A percentile compares a stretch with the other conserved stretches of the same genome.
These are phyloP conservation scores for Salix purpurea DNA, from an alignment of 345 rosid species.

Conservation along the genomic window DNA sequence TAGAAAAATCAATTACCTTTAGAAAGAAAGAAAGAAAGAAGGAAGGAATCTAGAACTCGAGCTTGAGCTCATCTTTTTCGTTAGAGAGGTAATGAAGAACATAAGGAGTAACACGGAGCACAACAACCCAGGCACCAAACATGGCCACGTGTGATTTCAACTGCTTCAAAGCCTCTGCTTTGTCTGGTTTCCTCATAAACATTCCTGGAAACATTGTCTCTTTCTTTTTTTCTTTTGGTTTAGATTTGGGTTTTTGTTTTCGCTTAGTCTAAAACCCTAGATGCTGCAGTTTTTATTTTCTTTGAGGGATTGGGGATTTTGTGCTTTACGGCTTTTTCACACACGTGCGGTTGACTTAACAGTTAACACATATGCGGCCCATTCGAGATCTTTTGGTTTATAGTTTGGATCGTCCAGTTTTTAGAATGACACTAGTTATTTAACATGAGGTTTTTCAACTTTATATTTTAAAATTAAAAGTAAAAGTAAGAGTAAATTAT, in stretches of 20 bases:
- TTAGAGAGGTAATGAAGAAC: constrained; percentile 59
- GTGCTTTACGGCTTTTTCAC: neutral
- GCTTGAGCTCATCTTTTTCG: constrained; percentile 71
- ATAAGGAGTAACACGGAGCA: constrained; percentile 63
- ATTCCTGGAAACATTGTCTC: constrained; percentile 72
- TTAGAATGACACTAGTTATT: neutral
- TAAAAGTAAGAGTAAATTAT: no score
- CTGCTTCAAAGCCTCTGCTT: constrained; percentile 80
- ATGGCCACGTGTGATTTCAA: constrained; percentile 47
- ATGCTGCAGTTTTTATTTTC: neutral
- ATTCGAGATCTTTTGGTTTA: neutral
- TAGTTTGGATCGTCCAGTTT: neutral
- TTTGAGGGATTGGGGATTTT: neutral
- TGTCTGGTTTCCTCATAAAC: constrained; percentile 79
- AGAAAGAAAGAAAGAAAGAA: neutral
- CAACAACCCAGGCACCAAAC: constrained; percentile 63
- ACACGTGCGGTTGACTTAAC: neutral
- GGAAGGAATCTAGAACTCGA: constrained; percentile 43
- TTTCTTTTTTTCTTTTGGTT: neutral
- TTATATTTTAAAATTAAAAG: no score
- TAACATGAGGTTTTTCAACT: no score
- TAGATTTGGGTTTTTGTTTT: neutral
- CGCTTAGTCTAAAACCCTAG: constrained; percentile 25
- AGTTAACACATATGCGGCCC: neutral
- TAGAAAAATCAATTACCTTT: neutral